These are phyloP conservation scores for Guillardia theta DNA, from an alignment of 78 protist species.

Conservation along the genomic window DNA sequence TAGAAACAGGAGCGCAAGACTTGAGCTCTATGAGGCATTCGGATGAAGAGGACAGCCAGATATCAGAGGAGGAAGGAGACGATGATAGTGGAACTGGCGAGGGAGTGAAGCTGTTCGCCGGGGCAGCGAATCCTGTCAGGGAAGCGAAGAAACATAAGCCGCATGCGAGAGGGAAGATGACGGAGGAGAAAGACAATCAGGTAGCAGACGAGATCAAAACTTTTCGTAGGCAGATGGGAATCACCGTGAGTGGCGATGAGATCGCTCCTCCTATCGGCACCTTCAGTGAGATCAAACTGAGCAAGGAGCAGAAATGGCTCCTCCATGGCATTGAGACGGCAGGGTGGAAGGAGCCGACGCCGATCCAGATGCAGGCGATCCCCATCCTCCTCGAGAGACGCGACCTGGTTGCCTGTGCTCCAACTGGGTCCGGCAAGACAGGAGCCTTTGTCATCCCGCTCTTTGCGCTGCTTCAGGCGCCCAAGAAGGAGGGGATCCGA, in stretches of 20 bases:
- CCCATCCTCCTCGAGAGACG: neutral
- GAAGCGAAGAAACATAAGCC: neutral
- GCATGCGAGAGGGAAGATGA: neutral
- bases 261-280: neutral
- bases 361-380: conserved; percentile 38
- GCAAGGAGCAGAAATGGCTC: neutral
- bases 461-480: neutral
- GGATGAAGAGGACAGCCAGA: neutral
- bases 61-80: neutral
- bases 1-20: neutral
- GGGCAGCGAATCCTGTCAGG: neutral
- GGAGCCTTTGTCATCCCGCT: neutral
- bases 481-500: neutral
- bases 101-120: neutral
- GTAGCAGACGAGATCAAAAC: neutral
- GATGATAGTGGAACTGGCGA: neutral
- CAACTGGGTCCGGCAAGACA: neutral
- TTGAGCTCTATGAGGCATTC: too few relatives aligned
- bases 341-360: neutral
- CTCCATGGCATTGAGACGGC: neutral
- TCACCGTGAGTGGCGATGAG: neutral
- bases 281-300: neutral
- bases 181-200: neutral
- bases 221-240: neutral
- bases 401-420: neutral